Evolutionary conservation across 1,284 basidiomycete species (phyloP).

Genomic region (Cryptococcus hybrid): DNA sequence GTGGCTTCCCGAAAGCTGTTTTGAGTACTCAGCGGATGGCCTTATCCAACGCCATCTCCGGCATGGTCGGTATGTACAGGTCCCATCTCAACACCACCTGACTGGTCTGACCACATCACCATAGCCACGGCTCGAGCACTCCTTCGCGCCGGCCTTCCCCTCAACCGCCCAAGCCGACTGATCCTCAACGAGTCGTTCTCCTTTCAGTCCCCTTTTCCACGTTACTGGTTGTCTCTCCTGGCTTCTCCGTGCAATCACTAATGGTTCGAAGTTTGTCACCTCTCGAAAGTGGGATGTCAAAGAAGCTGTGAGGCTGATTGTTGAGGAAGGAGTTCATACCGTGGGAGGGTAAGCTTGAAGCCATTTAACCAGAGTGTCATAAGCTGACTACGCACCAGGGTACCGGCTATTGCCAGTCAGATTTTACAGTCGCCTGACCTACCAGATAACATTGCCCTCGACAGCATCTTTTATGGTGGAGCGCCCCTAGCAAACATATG

Average conservation of each 20-base stretch:
- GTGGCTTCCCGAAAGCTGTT: conserved; percentile 39
- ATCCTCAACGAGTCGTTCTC: conserved; percentile 28
- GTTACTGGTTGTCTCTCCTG: conserved; percentile 44
- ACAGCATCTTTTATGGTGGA: conserved; percentile 43
- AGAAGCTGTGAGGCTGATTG: conserved; percentile 32
- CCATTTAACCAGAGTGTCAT: background rate
- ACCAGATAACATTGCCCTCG: conserved; percentile 24
- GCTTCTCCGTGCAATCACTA: conserved; percentile 36
- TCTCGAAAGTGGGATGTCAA: conserved; percentile 34
- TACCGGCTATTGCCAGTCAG: conserved; percentile 38
- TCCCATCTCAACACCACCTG: too few species aligned
- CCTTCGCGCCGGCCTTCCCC: conserved; percentile 32
- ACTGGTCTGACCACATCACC: background rate
- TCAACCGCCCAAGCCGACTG: conserved; percentile 20
- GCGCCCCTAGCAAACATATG: conserved; percentile 39
- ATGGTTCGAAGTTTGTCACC: conserved; percentile 40
- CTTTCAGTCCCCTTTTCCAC: conserved; percentile 46
- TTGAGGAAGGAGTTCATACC: conserved; percentile 28
- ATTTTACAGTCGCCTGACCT: conserved; percentile 35
- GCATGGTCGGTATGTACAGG: background rate
- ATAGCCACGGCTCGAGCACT: conserved; percentile 33
- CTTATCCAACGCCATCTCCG: conserved; percentile 32
- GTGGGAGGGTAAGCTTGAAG: conserved; percentile 39
- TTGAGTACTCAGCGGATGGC: conserved; percentile 41
- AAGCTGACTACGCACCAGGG: conserved; percentile 18